A percentile compares a stretch with the other conserved stretches of the same genome.
phyloP scores from a whole-genome alignment of 345 rosid genomes.

The Cardiospermum halicacabum region DNA sequence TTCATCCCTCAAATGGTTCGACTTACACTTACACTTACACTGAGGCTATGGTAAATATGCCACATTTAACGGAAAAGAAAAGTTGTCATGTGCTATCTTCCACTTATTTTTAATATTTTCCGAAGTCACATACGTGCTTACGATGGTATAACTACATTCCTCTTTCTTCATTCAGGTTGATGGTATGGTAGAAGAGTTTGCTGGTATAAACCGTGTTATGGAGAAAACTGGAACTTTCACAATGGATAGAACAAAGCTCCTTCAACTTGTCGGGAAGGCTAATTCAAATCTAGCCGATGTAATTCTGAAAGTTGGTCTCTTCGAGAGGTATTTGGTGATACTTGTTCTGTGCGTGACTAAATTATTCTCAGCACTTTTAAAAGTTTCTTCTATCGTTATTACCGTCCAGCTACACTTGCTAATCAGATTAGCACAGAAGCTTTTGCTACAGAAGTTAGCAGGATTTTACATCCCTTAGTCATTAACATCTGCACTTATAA shows the following conservation, averaged over 20 bases:
- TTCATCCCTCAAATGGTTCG: background rate
- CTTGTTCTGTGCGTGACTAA: background rate
- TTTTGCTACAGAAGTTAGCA: background rate
- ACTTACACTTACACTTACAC: background rate
- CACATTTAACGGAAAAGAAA: background rate
- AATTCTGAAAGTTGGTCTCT: constrained; percentile 93
- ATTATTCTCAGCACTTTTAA: background rate
- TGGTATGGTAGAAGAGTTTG: constrained; percentile 94
- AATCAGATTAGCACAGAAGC: background rate
- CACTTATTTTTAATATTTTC: background rate
- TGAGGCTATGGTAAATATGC: background rate
- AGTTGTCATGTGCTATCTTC: constrained; percentile 1
- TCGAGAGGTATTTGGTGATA: constrained; percentile 59
- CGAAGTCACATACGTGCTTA: no score
- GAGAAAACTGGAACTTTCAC: constrained; percentile 90
- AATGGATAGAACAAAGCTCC: constrained; percentile 85
- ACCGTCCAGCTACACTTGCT: background rate
- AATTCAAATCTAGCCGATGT: constrained; percentile 93
- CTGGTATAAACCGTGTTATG: constrained; percentile 82
- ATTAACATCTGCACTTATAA: no score
- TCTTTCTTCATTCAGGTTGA: constrained; percentile 80
- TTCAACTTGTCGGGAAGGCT: constrained; percentile 93
- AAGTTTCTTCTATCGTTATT: background rate
- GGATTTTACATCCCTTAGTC: no score
- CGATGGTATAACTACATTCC: no score